phyloP scores from a whole-genome alignment of 305 asterid species.

The Stenogyne calaminthoides region DNA sequence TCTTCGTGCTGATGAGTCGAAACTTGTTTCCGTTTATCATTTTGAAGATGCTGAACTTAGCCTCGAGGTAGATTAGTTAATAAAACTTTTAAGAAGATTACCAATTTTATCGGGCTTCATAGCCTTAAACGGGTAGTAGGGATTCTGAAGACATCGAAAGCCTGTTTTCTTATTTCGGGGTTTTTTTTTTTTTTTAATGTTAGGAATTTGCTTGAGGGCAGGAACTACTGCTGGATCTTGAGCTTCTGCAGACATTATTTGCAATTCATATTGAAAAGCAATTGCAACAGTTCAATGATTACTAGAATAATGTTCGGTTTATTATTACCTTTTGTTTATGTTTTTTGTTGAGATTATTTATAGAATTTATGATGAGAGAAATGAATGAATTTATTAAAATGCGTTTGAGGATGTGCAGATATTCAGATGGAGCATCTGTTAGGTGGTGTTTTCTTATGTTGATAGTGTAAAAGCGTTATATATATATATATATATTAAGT shows the following conservation, averaged over 20 bases:
- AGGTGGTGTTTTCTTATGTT: too few relatives aligned
- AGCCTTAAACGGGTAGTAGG: not conserved
- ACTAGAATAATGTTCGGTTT: conserved; percentile 14
- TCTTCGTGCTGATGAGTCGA: not conserved
- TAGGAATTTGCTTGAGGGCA: not conserved
- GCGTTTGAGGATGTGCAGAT: not conserved
- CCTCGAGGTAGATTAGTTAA: conserved; percentile 4
- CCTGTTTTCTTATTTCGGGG: not conserved
- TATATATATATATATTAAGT: too few relatives aligned
- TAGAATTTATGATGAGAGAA: not conserved
- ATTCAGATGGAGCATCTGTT: too few relatives aligned
- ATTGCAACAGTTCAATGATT: conserved; percentile 7
- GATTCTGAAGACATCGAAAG: conserved; percentile 1
- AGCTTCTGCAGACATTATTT: conserved; percentile 12
- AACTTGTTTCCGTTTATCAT: not conserved
- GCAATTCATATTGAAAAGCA: conserved; percentile 7
- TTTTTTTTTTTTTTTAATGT: not conserved
- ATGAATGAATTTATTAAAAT: not conserved
- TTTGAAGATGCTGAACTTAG: not conserved
- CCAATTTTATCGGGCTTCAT: not conserved
- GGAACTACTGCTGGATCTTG: not conserved
- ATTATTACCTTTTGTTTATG: not conserved
- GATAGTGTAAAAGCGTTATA: too few relatives aligned
- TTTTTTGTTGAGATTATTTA: not conserved
- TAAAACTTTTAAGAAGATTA: not conserved